phyloP scores from a whole-genome alignment of 192 early-diverging fungal species.

The Dissophora ornata region DNA sequence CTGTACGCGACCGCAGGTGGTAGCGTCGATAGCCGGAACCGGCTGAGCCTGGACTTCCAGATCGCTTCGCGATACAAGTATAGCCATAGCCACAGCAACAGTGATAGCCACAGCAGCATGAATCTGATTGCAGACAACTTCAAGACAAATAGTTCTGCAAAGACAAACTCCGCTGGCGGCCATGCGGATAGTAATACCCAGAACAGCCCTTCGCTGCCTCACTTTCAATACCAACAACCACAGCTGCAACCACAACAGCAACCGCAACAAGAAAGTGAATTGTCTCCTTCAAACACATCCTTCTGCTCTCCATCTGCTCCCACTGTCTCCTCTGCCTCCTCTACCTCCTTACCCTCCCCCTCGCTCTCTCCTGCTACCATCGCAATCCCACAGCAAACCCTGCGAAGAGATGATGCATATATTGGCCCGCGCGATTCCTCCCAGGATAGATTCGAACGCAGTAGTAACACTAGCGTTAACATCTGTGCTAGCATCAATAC shows the following conservation, averaged over 20 bases:
- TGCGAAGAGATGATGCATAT: not conserved
- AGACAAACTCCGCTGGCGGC: not conserved
- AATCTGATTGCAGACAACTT: conserved; percentile 40
- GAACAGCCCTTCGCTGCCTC: not conserved
- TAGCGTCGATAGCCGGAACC: conserved; percentile 15
- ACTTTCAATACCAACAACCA: conserved; percentile 16
- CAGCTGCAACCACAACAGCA: conserved; percentile 9
- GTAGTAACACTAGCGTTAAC: conserved; percentile 5
- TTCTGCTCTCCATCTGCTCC: conserved; percentile 3
- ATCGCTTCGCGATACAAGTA: conserved; percentile 11
- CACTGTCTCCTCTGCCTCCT: conserved; percentile 7
- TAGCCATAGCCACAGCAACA: conserved; percentile 41
- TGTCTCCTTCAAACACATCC: conserved; percentile 1
- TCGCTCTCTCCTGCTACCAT: conserved; percentile 11
- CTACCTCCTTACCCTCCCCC: conserved; percentile 15
- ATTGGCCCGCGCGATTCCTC: not conserved
- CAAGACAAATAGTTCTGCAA: not conserved
- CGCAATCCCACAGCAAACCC: conserved; percentile 20
- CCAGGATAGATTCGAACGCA: conserved; percentile 17
- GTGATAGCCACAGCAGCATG: conserved; percentile 29
- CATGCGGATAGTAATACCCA: not conserved
- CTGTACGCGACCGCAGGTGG: conserved; percentile 5
- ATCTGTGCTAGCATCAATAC: not conserved
- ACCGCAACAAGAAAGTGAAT: not conserved
- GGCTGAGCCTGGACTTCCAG: not conserved